A percentile compares a stretch with the other conserved stretches of the same genome.
Evolutionary conservation across 2,329 filamentous ascomycete species (phyloP).

Genomic region (Mycosphaerelloides madeirae): DNA sequence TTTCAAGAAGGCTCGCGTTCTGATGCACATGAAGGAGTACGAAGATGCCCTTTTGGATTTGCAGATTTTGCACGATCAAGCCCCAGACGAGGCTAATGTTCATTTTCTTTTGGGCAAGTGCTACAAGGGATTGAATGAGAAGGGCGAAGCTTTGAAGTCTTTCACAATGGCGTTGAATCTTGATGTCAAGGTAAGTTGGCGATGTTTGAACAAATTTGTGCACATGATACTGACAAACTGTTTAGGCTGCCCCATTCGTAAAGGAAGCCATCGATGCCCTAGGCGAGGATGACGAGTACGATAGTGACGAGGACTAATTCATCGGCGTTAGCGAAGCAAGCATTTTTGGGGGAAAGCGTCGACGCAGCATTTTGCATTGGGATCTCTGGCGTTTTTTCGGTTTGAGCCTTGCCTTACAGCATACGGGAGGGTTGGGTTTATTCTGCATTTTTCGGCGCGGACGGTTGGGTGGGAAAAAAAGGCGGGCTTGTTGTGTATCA

Average conservation of each 20-base stretch:
- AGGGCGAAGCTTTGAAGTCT: conserved; percentile 77
- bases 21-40: conserved; percentile 69
- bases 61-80: conserved; percentile 81
- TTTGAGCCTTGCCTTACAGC: too few relatives aligned
- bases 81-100: conserved; percentile 91
- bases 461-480: too few relatives aligned
- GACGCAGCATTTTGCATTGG: too few relatives aligned
- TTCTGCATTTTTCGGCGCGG: too few relatives aligned
- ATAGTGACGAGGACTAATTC: conserved; percentile 20
- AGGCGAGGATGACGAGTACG: conserved; percentile 28
- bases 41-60: conserved; percentile 75
- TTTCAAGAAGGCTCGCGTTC: conserved; percentile 85
- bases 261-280: conserved; percentile 95
- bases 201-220: neutral
- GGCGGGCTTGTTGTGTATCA: too few relatives aligned
- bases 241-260: conserved; percentile 81
- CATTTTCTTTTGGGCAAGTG: conserved; percentile 87
- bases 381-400: too few relatives aligned
- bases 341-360: too few relatives aligned
- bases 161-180: conserved; percentile 93
- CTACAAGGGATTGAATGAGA: conserved; percentile 56
- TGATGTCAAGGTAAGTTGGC: conserved; percentile 76
- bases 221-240: conserved; percentile 12
- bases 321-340: too few relatives aligned
- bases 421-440: too few relatives aligned